phyloP scores from a whole-genome alignment of 2,329 filamentous ascomycete genomes.

The Fusarium ambrosium region DNA sequence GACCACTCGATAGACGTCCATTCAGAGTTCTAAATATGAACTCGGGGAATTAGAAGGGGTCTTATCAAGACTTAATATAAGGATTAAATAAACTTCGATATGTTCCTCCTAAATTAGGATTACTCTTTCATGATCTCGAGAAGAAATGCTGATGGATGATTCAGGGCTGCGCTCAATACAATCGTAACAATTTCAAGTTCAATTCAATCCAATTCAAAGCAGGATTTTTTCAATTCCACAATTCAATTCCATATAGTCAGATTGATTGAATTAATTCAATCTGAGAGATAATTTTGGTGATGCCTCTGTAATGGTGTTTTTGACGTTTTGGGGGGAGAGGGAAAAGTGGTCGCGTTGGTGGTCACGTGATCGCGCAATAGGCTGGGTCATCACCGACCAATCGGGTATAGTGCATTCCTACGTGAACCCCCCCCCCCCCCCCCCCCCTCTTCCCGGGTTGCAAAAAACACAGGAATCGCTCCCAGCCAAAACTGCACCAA shows the following conservation, averaged over 20 bases:
- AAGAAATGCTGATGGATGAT: neutral
- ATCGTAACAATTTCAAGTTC: neutral
- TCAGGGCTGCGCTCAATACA: neutral
- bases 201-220: neutral
- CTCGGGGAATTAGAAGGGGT: neutral
- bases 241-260: neutral
- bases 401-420: too few relatives aligned
- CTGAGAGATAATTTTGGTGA: neutral
- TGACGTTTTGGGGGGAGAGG: neutral
- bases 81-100: neutral
- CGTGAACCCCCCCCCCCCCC: too few relatives aligned
- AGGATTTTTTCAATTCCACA: neutral
- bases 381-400: too few relatives aligned
- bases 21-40: neutral
- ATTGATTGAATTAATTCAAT: neutral
- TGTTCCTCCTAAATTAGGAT: neutral
- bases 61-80: neutral
- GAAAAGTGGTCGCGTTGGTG: too few relatives aligned
- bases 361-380: too few relatives aligned
- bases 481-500: too few relatives aligned
- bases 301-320: neutral
- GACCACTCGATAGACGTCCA: neutral
- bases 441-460: too few relatives aligned
- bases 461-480: too few relatives aligned
- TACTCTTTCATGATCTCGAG: neutral